Evolutionary conservation across 1,139 yeast genomes (phyloP).

Genomic region (Kodamaea plutei): DNA sequence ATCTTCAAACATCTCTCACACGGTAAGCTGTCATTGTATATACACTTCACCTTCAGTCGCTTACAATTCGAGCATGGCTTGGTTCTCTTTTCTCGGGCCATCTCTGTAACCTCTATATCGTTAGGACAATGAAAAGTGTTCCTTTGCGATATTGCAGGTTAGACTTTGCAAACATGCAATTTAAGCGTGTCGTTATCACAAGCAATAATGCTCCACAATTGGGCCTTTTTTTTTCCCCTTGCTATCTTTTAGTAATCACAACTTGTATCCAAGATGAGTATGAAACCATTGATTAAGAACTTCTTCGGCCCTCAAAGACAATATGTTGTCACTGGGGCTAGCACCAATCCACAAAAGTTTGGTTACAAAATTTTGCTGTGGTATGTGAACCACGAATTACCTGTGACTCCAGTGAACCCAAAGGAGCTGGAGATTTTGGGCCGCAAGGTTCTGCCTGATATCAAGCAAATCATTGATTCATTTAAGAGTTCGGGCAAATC

Average conservation of each 20-base stretch:
- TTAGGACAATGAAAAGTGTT: too few relatives aligned
- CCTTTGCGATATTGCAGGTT: too few relatives aligned
- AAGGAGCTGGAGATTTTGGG: conserved; percentile 45
- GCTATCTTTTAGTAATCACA: too few relatives aligned
- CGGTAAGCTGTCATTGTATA: conserved; percentile 42
- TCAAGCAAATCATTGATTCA: conserved; percentile 33
- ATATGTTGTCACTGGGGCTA: conserved; percentile 75
- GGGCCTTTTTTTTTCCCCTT: too few relatives aligned
- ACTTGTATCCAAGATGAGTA: too few relatives aligned
- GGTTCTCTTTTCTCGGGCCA: conserved; percentile 44
- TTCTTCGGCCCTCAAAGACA: conserved; percentile 52
- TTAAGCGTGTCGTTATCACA: too few relatives aligned
- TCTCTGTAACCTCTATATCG: too few relatives aligned
- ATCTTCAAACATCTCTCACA: conserved; percentile 56
- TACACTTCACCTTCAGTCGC: conserved; percentile 61
- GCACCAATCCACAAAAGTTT: conserved; percentile 59
- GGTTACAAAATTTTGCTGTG: conserved; percentile 69
- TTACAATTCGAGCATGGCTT: conserved; percentile 67
- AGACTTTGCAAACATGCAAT: too few relatives aligned
- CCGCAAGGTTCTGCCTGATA: conserved; percentile 32
- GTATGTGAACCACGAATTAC: conserved; percentile 56
- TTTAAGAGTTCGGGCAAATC: conserved; percentile 20
- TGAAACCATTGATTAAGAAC: conserved; percentile 35
- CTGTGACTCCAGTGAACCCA: conserved; percentile 68
- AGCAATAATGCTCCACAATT: too few relatives aligned